Percentiles rank a stretch among this genome's conserved stretches.
phyloP scores from a whole-genome alignment of 768 basidiomycete species.

The Gautieria morchelliformis region DNA sequence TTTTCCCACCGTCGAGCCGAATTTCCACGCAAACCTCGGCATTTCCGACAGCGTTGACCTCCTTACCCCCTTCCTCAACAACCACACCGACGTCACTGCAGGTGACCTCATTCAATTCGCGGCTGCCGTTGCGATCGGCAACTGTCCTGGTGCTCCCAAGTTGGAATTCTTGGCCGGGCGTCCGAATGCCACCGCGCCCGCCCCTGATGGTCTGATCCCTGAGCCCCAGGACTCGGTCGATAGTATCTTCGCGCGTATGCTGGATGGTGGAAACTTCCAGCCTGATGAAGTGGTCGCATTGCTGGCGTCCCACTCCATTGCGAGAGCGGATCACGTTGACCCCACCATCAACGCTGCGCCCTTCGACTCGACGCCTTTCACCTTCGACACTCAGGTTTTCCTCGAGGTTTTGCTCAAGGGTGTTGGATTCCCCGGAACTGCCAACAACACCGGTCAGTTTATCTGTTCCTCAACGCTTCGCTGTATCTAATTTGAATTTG shows the following conservation, averaged over 20 bases:
- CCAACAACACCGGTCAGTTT: conserved; percentile 28
- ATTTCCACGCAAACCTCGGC: conserved; percentile 8
- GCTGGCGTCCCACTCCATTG: conserved; percentile 19
- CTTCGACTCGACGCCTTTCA: conserved; percentile 15
- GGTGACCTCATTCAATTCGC: conserved; percentile 10
- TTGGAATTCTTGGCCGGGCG: conserved; percentile 1
- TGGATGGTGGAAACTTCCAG: conserved; percentile 16
- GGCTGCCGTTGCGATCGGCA: conserved; percentile 3
- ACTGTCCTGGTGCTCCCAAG: conserved; percentile 17
- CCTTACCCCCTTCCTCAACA: conserved; percentile 7
- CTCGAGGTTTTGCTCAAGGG: conserved; percentile 19
- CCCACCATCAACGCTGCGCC: conserved; percentile 17
- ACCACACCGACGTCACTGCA: conserved; percentile 2
- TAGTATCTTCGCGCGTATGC: conserved; percentile 17
- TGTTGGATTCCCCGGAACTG: conserved; percentile 21
- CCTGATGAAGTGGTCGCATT: conserved; percentile 17
- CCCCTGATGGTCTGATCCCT: conserved; percentile 8
- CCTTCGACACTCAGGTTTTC: conserved; percentile 16
- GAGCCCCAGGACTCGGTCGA: conserved; percentile 13
- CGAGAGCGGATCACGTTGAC: conserved; percentile 19
- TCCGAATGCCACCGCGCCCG: conserved; percentile 6
- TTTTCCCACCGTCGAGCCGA: conserved; percentile 9
- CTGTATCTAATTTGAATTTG: background rate
- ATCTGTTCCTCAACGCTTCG: background rate
- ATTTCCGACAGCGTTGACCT: conserved; percentile 5